Conservation (phyloP, 495 filamentous ascomycete genomes). For the Tuber borchii region DNA sequence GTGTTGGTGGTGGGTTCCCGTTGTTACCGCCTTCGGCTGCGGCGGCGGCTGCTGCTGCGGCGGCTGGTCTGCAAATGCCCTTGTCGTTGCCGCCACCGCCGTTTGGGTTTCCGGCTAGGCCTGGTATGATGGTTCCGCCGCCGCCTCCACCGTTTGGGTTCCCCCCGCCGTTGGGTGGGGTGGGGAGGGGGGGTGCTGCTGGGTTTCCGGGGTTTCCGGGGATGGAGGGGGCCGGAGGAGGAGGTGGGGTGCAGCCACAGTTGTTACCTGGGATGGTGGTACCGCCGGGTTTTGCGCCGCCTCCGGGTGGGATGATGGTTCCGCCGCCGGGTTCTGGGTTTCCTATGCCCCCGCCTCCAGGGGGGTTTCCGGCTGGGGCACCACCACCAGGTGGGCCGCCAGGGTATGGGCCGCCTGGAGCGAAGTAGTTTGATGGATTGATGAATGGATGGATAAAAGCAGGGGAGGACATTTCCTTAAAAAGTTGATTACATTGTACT, state of each 20-base stretch:
- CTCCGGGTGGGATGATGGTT: conserved; percentile 23
- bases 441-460: neutral
- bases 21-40: conserved; percentile 49
- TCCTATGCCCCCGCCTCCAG: conserved; percentile 17
- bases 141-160: conserved; percentile 42
- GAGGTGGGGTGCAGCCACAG: conserved; percentile 11
- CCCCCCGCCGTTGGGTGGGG: conserved; percentile 36
- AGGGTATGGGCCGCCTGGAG: conserved; percentile 22
- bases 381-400: conserved; percentile 29
- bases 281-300: conserved; percentile 40
- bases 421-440: conserved; percentile 15
- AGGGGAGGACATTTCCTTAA: conserved; percentile 18
- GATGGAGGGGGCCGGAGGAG: conserved; percentile 22
- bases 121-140: conserved; percentile 45
- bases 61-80: neutral
- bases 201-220: conserved; percentile 37
- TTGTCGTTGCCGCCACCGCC: conserved; percentile 53
- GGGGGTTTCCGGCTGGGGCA: neutral
- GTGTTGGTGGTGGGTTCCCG: conserved; percentile 43
- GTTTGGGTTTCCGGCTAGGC: conserved; percentile 54
- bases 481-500: neutral
- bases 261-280: conserved; percentile 16
- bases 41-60: neutral
- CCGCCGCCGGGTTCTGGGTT: conserved; percentile 28
- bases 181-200: conserved; percentile 27